Evolutionary conservation across 768 basidiomycete genomes (phyloP).

Genomic region (Neoboletus brunneissimus): DNA sequence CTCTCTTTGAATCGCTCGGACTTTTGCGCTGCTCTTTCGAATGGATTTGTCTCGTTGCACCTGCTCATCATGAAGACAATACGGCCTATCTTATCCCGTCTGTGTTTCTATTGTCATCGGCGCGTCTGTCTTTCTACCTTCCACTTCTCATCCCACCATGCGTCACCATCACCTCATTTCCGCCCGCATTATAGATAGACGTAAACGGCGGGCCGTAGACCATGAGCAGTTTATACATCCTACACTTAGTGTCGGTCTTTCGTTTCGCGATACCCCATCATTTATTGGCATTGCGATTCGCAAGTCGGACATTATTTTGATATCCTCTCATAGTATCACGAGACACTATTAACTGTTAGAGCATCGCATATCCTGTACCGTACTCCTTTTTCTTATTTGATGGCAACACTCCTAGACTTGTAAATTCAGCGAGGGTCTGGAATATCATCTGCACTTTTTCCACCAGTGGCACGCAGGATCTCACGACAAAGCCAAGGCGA

Average conservation of each 20-base stretch:
- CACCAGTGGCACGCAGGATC: slow-evolving; percentile 13
- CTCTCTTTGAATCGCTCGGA: slow-evolving; percentile 37
- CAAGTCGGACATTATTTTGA: slow-evolving; percentile 45
- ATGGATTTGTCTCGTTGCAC: slow-evolving; percentile 55
- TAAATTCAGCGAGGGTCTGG: not conserved
- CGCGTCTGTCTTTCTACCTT: slow-evolving; percentile 25
- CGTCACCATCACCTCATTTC: slow-evolving; percentile 29
- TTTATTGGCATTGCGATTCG: slow-evolving; percentile 45
- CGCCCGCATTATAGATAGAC: slow-evolving; percentile 40
- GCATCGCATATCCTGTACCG: slow-evolving; percentile 59
- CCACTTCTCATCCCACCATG: slow-evolving; percentile 11
- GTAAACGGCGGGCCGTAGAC: slow-evolving; percentile 41
- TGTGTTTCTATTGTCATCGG: slow-evolving; percentile 37
- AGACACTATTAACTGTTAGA: slow-evolving; percentile 62
- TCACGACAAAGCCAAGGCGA: slow-evolving; percentile 14
- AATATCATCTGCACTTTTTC: slow-evolving; percentile 1
- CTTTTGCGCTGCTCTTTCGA: slow-evolving; percentile 64
- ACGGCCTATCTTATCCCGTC: slow-evolving; percentile 42
- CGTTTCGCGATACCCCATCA: slow-evolving; percentile 53
- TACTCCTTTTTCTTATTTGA: slow-evolving; percentile 34
- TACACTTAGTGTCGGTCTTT: slow-evolving; percentile 42
- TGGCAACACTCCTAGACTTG: slow-evolving; percentile 13
- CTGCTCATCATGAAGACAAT: slow-evolving; percentile 46
- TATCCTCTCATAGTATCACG: slow-evolving; percentile 46
- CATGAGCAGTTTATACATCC: slow-evolving; percentile 44